Evolutionary conservation across 108 stramenopile genomes (phyloP).

Genomic region (Thalassiosira profunda): DNA sequence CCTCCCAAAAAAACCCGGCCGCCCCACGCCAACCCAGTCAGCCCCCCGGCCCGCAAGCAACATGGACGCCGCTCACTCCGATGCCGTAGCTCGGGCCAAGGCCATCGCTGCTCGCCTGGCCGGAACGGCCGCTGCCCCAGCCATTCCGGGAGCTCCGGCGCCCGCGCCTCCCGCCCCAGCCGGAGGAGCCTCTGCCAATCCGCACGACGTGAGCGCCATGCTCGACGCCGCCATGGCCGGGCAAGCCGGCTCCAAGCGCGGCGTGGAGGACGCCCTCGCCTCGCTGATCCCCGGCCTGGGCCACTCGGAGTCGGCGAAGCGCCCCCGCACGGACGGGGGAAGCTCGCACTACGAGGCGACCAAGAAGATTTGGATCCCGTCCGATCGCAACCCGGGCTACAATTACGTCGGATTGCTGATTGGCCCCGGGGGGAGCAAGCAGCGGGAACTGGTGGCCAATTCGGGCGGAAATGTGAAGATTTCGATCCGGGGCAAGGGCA

Average conservation of each 20-base stretch:
- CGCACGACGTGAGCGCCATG: conserved; percentile 20
- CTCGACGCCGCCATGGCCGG: conserved; percentile 41
- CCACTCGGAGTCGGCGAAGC: conserved; percentile 13
- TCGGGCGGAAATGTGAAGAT: conserved; percentile 52
- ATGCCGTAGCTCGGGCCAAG: conserved; percentile 82
- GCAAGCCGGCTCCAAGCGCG: conserved; percentile 21
- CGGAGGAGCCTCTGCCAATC: conserved; percentile 8
- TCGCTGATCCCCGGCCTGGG: conserved; percentile 52
- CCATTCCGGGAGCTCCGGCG: conserved; percentile 1
- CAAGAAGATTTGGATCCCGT: conserved; percentile 50
- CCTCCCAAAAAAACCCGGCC: too few species aligned
- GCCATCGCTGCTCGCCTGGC: conserved; percentile 83
- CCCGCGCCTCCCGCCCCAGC: neutral
- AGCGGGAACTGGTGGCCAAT: conserved; percentile 46
- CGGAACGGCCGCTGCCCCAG: too few species aligned
- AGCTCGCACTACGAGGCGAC: conserved; percentile 6
- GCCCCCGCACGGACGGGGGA: conserved; percentile 5
- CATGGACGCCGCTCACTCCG: conserved; percentile 54
- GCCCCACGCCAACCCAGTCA: too few species aligned
- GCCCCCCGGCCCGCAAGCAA: too few species aligned
- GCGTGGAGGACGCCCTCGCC: conserved; percentile 40
- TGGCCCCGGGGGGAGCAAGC: conserved; percentile 57
- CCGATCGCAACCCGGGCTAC: conserved; percentile 50
- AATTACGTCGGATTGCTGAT: conserved; percentile 59
- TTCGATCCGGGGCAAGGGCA: conserved; percentile 48